Base-by-base conservation (phyloP, 2,329 filamentous ascomycete genomes). In the Zymoseptoria crescenta region DNA sequence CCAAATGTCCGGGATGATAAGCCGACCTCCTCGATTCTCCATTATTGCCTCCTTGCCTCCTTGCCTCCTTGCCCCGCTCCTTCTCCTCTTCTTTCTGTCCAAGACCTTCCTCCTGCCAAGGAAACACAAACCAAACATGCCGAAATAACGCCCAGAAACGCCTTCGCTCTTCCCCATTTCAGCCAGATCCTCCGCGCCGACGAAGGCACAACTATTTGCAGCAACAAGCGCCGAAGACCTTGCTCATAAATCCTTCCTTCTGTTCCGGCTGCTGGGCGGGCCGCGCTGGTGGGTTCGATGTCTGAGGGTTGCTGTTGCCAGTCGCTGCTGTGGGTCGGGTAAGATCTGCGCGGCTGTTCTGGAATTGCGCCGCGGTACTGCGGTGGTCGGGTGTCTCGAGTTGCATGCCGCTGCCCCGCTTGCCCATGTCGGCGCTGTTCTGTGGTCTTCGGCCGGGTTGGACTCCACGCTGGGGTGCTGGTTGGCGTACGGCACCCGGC, bases 301-400 rank as follows among this genome's bases (percentile, higher is more conserved):
- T 55, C 49, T 61, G 64, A 52, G 58, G 56, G 54, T 55, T 54
- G n/a, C 54, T 51, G 24, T 53, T 55, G 4, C 52, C 52, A 21
- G 50, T 49, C 10, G 58, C 58, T 41, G 49, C 49, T n/a, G 48
- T 35, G 61, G 57, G 62, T 59, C 59, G 56, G 57, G 59, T 66
- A 30, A 72, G 63, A 56, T 72, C 70, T 74, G 91, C 89, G 72
- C 88, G 89, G 79, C 91, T 96, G 82, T 91, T 93, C 79, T 96
- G 91, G 81, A 96, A 96, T 74, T 96, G 93, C 67, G 93, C 93
- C 76, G 95, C 90, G 65, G 91, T 96, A 72, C 91, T 96, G 69
- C 88, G 90, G 72, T 92, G 87, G 63, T 72, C 70, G 9, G 65
- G 67, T 68, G 91, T 89, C 65, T 92, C 93, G 71, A 85, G 84